Conservation (phyloP, 1,139 yeast species). For the Blastobotrys proliferans region DNA sequence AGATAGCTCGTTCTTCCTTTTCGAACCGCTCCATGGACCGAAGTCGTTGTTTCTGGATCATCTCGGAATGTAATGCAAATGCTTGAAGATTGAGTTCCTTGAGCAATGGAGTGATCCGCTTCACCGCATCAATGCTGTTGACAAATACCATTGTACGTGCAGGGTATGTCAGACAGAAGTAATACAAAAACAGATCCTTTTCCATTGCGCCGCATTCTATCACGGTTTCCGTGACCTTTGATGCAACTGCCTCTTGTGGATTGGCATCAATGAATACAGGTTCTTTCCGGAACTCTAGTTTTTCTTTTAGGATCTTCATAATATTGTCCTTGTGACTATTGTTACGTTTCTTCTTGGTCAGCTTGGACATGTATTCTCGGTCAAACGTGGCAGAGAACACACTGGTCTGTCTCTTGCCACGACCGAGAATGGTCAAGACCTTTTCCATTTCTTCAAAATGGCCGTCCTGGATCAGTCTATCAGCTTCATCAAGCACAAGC, state of each 20-base stretch:
- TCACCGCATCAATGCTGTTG: constrained; percentile 90
- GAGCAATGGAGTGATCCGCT: constrained; percentile 73
- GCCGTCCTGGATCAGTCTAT: constrained; percentile 89
- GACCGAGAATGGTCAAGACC: constrained; percentile 52
- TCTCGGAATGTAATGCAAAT: constrained; percentile 83
- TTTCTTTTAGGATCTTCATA: constrained; percentile 34
- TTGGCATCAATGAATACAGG: constrained; percentile 76
- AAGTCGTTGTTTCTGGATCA: constrained; percentile 92
- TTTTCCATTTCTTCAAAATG: constrained; percentile 91
- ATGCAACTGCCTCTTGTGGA: constrained; percentile 78
- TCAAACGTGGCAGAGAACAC: constrained; percentile 95
- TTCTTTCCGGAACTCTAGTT: constrained; percentile 35
- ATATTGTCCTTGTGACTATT: constrained; percentile 31
- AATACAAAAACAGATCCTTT: constrained; percentile 85
- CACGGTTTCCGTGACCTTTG: constrained; percentile 74
- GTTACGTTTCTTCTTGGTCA: constrained; percentile 42
- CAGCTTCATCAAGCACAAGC: constrained; percentile 95
- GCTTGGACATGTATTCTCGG: constrained; percentile 71
- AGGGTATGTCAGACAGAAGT: constrained; percentile 79
- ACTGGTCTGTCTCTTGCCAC: constrained; percentile 75
- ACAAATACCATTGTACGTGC: constrained; percentile 91
- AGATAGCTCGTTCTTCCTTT: constrained; percentile 50
- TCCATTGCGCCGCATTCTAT: constrained; percentile 90
- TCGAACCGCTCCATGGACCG: constrained; percentile 67
- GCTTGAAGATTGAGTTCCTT: constrained; percentile 67